Evolutionary conservation across 768 basidiomycete species (phyloP).

Genomic region (Termitomyces sp.): DNA sequence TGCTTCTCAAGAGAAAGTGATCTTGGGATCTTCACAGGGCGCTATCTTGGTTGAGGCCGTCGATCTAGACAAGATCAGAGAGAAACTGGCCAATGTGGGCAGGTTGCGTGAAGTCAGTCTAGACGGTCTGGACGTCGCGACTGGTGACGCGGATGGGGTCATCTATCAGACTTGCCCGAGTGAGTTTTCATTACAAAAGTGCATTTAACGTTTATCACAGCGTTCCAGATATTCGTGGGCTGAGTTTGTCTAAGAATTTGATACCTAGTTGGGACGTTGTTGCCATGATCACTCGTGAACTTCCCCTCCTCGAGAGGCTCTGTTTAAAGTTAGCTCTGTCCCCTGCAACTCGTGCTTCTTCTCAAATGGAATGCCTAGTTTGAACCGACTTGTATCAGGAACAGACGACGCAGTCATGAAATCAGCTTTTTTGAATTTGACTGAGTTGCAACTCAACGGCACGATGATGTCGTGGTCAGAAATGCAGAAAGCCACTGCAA

Average conservation of each 20-base stretch:
- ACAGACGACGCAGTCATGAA: slow-evolving; percentile 22
- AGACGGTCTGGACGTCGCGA: slow-evolving; percentile 59
- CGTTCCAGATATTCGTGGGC: slow-evolving; percentile 58
- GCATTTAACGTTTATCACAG: background rate
- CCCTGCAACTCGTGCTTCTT: slow-evolving; percentile 6
- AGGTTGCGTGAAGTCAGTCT: slow-evolving; percentile 76
- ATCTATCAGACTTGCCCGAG: slow-evolving; percentile 61
- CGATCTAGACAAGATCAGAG: slow-evolving; percentile 70
- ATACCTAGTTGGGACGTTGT: slow-evolving; percentile 67
- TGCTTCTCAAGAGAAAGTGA: slow-evolving; percentile 50
- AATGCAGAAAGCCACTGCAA: slow-evolving; percentile 40
- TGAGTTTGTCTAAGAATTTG: slow-evolving; percentile 79
- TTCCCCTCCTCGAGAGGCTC: slow-evolving; percentile 59
- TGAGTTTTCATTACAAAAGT: slow-evolving; percentile 33
- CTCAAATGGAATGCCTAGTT: slow-evolving; percentile 36
- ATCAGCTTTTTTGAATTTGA: slow-evolving; percentile 43
- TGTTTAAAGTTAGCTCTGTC: slow-evolving; percentile 66
- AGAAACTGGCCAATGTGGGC: slow-evolving; percentile 59
- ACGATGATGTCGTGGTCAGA: slow-evolving; percentile 72
- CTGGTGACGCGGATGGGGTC: slow-evolving; percentile 38
- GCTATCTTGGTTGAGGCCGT: slow-evolving; percentile 86
- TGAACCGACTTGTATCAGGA: slow-evolving; percentile 54
- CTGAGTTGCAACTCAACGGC: slow-evolving; percentile 68
- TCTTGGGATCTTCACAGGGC: slow-evolving; percentile 78
- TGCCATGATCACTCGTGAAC: slow-evolving; percentile 52